These are phyloP conservation scores for Aspergillus kassunensis DNA, from an alignment of 495 filamentous ascomycete genomes.

Conservation along the genomic window DNA sequence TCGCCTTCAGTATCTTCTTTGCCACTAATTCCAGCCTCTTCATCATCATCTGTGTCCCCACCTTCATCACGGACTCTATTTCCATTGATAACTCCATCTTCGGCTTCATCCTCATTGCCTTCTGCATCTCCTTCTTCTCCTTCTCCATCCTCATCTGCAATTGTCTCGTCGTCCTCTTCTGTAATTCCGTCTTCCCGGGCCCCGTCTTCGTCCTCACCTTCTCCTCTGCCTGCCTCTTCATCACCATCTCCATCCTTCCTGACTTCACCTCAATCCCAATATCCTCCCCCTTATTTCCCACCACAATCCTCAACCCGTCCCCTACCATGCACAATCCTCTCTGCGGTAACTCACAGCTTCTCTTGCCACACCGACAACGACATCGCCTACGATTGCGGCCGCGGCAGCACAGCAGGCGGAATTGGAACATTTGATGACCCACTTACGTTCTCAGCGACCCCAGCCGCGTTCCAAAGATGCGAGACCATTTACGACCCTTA, in stretches of 20 bases:
- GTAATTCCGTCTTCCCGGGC: no score
- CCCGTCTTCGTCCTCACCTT: background rate
- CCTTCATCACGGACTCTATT: background rate
- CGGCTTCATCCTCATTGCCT: background rate
- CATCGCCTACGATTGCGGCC: conserved; percentile 36
- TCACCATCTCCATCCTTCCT: background rate
- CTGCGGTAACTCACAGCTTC: conserved; percentile 20
- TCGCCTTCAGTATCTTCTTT: background rate
- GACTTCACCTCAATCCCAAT: background rate
- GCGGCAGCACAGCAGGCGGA: conserved; percentile 25
- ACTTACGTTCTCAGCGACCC: conserved; percentile 42
- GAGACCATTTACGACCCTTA: conserved; percentile 43
- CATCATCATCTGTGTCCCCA: no score
- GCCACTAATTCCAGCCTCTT: background rate
- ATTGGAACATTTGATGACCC: conserved; percentile 42
- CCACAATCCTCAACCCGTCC: background rate
- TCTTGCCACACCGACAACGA: conserved; percentile 40
- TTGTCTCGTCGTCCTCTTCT: no score
- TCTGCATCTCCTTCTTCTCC: no score
- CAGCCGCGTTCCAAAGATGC: conserved; percentile 35
- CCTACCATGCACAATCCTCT: background rate
- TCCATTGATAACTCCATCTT: background rate
- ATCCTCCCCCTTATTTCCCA: background rate
- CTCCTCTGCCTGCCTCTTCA: background rate
- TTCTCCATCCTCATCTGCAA: no score